Base-by-base conservation (phyloP, 78 protist species). In the Acrasis kona region DNA sequence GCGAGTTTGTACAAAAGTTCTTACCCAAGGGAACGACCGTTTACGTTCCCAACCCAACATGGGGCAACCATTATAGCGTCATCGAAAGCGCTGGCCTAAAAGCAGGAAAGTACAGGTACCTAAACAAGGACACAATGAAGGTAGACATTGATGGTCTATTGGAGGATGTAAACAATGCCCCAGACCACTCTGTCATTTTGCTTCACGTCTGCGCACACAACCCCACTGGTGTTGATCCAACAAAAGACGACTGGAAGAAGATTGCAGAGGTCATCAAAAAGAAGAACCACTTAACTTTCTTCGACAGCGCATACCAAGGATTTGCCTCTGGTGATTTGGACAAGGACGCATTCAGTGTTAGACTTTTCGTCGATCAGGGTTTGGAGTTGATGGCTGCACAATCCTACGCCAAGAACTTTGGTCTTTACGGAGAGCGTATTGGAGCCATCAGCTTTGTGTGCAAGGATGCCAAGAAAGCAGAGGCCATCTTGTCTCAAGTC, bases 211-310 rank as follows among this genome's bases (percentile, higher is more conserved):
- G 97, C 82, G 97, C 99, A 3, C 99, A 98, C 84, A 98, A 98
- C 86, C 99, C 99, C 40, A 97, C 99, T 7, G 99, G 99, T 65
- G 92, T 87, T 31, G 99, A 98, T 87, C 98, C 96, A 57, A 81
- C 93, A 29, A 19, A 6, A 0, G 97, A 89, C 41, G 95, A 98
- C 83, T 97, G 99, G 98, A 61, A 67, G 64, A 64, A 58, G 61
- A 72, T 97, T 29, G 31, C 69, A 1, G 82, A 73, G 0, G 32
- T 80, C 29, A 0, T 72, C 78, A 12, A 72, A 67, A 35, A 82
- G 41, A 34, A 41, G 42, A 31, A 40, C 10, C 89, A 72, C 38
- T 10, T 83, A 41, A 80, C 86, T 34, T n/a, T 95, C 87, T 80
- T 97, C 66, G 99, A 98, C 87, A 39, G 67, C 31, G 99, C 99